Evolutionary conservation across 148 eudicot genomes (phyloP), one percentile per base, ranked within the genome.

Genomic region (Agrostemma githago): DNA sequence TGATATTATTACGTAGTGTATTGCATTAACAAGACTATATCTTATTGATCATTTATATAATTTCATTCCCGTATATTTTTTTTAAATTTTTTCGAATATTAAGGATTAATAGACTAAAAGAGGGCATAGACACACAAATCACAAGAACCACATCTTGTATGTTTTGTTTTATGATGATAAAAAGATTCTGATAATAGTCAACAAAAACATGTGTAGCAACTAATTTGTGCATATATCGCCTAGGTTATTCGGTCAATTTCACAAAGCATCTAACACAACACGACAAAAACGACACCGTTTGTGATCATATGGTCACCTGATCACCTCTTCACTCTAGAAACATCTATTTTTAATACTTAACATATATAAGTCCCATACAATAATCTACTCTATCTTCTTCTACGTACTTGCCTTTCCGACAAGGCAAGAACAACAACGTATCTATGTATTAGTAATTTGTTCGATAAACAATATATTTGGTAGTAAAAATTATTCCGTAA

Each of bases 391-490:
- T n/a, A n/a, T n/a, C n/a, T n/a, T n/a, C n/a, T n/a, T n/a, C 4
- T 51, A 51, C 14, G 44, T 12, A 38, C 44, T 64, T 64, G 68
- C 68, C 68, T 64, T 64, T 7, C 41, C 41, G 68, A 64, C 68
- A 64, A 64, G 68, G 68, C 44, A 64, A 64, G 44, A 21, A 64
- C 68, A 38, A 0, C 9, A 51, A 9, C 34, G 34, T 26, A 26
- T 26, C 0, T 26, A 26, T 26, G 0, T 26, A 26, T 26, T 26
- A 26, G n/a, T 26, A 26, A 26, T 26, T 1, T 26, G 34, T 26
- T 26, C 1, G 1, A 26, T 26, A 26, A 26, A 26, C 1, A 1
- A 26, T 1, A 26, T 26, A 26, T 26, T 26, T 26, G 34, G 1
- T 26, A 26, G 34, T 26, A 26, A 26, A 26, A 26, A 26, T 26